Evolutionary conservation across 345 rosid species (phyloP).

Genomic region (Moricandia arvensis): DNA sequence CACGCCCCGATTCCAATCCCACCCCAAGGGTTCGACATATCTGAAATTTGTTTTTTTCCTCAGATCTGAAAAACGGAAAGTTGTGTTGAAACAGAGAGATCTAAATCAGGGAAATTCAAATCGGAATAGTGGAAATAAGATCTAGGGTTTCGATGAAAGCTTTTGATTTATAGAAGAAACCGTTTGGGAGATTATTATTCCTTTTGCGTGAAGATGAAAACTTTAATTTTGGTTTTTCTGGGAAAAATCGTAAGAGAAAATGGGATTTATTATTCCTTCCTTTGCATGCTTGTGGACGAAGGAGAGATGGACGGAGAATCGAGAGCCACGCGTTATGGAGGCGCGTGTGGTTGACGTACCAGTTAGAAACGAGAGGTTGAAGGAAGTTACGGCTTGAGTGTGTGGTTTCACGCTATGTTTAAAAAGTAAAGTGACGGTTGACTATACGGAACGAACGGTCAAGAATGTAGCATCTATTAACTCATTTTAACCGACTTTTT

Average conservation of each 20-base stretch:
- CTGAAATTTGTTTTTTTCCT: not conserved
- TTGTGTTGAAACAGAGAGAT: not conserved
- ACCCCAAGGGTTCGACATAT: conserved; percentile 77
- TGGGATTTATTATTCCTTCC: conserved; percentile 20
- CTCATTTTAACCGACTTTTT: not conserved
- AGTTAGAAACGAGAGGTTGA: not conserved
- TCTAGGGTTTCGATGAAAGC: conserved; percentile 24
- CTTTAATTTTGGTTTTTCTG: not conserved
- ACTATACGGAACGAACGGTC: conserved; percentile 25
- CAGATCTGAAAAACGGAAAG: conserved; percentile 22
- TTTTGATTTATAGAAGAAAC: conserved; percentile 14
- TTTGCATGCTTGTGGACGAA: conserved; percentile 33
- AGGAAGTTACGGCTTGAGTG: conserved; percentile 3
- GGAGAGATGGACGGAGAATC: conserved; percentile 20
- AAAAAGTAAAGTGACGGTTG: conserved; percentile 11
- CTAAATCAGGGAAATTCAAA: not conserved
- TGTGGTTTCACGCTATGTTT: conserved; percentile 7
- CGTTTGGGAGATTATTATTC: conserved; percentile 15
- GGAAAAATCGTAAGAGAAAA: not conserved
- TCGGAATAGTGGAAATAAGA: not conserved
- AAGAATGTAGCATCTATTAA: not conserved
- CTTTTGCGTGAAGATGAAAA: conserved; percentile 23
- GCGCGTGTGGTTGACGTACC: not conserved
- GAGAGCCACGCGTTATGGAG: not conserved
- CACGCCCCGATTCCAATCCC: conserved; percentile 70